phyloP scores from a whole-genome alignment of 225 moss, liverwort and hornwort species.

The Bryum argenteum region DNA sequence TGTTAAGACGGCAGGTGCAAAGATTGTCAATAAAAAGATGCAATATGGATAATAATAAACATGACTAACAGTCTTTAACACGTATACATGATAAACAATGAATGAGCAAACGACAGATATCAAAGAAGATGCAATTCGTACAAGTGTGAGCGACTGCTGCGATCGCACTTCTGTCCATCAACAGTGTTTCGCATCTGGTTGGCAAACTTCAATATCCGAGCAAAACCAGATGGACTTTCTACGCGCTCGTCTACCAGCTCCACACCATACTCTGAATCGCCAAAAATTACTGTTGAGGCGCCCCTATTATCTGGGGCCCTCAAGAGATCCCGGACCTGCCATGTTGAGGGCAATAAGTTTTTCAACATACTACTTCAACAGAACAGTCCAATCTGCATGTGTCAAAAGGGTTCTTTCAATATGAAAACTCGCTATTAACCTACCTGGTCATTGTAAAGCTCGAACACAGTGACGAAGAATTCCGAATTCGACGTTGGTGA shows the following conservation, averaged over 20 bases:
- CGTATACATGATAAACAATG: neutral
- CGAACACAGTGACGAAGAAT: slow-evolving; percentile 90
- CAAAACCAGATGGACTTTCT: slow-evolving; percentile 74
- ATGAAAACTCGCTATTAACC: neutral
- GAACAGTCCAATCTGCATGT: neutral
- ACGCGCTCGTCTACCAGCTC: slow-evolving; percentile 80
- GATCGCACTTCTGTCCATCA: slow-evolving; percentile 61
- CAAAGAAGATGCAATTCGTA: slow-evolving; percentile 32
- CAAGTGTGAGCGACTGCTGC: slow-evolving; percentile 73
- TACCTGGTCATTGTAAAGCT: slow-evolving; percentile 88
- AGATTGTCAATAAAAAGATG: neutral
- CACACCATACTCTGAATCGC: slow-evolving; percentile 62
- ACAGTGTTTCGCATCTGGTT: slow-evolving; percentile 72
- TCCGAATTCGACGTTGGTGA: slow-evolving; percentile 76
- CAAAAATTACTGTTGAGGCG: slow-evolving; percentile 61
- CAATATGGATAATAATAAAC: neutral
- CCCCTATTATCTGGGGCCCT: slow-evolving; percentile 50
- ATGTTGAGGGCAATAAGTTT: slow-evolving; percentile 9
- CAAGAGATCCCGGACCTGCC: slow-evolving; percentile 68
- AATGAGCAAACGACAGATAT: slow-evolving; percentile 15
- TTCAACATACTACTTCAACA: slow-evolving; percentile 6
- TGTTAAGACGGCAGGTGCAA: neutral
- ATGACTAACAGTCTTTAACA: neutral
- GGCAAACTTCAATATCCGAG: slow-evolving; percentile 69
- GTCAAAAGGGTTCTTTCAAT: neutral